A percentile compares a stretch with the other conserved stretches of the same genome.
Conservation (phyloP, 225 moss, liverwort and hornwort genomes). For the Pseudisothecium myosuroides region DNA sequence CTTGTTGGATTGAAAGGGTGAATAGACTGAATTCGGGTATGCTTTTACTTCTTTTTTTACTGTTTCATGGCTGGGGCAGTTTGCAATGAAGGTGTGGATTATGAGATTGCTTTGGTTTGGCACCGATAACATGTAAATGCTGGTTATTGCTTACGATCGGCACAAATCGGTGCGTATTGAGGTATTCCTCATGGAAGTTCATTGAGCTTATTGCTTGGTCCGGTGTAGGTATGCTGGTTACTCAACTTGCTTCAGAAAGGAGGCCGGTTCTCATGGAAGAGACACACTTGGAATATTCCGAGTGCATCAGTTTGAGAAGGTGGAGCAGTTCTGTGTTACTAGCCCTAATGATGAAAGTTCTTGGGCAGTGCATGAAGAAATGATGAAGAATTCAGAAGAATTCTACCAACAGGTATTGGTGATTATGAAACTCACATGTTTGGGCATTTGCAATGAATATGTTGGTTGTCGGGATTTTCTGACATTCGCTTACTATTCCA, state of each 20-base stretch:
- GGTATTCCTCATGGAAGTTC: background rate
- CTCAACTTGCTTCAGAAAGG: constrained; percentile 92
- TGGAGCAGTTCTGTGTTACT: constrained; percentile 91
- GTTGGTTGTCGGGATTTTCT: background rate
- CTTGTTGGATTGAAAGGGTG: background rate
- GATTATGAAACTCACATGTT: background rate
- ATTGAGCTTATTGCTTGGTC: background rate
- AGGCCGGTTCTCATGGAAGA: constrained; percentile 84
- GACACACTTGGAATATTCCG: constrained; percentile 87
- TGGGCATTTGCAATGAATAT: background rate
- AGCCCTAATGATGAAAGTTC: constrained; percentile 67
- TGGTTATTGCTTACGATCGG: background rate
- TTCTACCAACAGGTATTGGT: constrained; percentile 66
- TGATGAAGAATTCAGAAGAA: constrained; percentile 83
- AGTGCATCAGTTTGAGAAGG: constrained; percentile 94
- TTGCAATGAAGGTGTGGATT: background rate
- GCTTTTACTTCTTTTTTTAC: background rate
- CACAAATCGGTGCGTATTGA: background rate
- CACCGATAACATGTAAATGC: background rate
- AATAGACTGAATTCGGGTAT: background rate
- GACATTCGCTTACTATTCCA: background rate
- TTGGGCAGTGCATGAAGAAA: constrained; percentile 82
- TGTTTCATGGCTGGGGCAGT: background rate
- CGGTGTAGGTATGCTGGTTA: constrained; percentile 70
- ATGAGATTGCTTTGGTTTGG: background rate